Evolutionary conservation across 2,329 filamentous ascomycete genomes (phyloP), one percentile per base, ranked within the genome.

Genomic region (Calycina herbarum): DNA sequence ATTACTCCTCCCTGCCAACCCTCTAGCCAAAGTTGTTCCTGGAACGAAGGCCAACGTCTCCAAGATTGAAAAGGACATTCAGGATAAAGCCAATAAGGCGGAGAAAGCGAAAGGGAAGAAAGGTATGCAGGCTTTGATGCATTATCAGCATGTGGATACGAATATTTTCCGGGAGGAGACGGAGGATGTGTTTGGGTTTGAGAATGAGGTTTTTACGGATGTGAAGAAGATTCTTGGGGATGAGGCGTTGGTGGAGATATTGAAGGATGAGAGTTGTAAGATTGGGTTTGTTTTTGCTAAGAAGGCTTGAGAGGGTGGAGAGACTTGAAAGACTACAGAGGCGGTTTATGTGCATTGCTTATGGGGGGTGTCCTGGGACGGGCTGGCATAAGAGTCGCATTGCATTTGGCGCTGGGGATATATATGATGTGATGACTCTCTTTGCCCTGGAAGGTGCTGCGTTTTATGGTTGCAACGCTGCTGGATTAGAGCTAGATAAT

Each of bases 141-240:
- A 82, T 66, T 86, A 85, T 69, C 75, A 75, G 6, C 84, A 86
- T 71, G 77, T 86, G 40, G 81, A 86, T 66, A 78, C 79, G 10
- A 72, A 77, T 1, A 69, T 73, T 5, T 73, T 78, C 62, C 73
- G 76, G 57, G 73, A 75, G 24, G 75, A 76, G 13, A 73, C 72
- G 11, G 69, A 76, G 57, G 72, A 76, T 67, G 69, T 75, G 1
- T 74, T 72, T 60, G 71, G 71, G n/a, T 71, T 67, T 45, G 75
- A 76, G 51, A 68, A 65, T 45, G 75, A 75, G 11, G 76, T 76
- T 58, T 72, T 79, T 35, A 75, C 72, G 38, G 75, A 76, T 58
- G 71, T 71, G 11, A 73, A 73, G 59, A 69, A 69, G 40, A 68
- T 70, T 13, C 74, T 86, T 45, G 81, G 84, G 63, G 85, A 87